Conservation (phyloP, 2,329 filamentous ascomycete genomes). For the Botrytis paeoniae region DNA sequence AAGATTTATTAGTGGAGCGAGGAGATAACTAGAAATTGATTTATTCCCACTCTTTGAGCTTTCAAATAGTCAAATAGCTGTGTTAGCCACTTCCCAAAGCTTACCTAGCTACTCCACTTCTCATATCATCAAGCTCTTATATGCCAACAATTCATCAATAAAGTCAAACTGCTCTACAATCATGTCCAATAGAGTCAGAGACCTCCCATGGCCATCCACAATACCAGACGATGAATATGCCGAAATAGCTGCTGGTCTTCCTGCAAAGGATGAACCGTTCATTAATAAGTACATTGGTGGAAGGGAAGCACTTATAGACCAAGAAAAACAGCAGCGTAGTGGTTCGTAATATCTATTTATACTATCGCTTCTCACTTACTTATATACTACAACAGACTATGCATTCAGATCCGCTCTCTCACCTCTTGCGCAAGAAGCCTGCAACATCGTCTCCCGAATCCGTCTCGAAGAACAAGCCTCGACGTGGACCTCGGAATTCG, state of each 20-base stretch:
- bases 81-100: neutral
- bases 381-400: constrained; percentile 49
- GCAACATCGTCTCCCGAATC: constrained; percentile 75
- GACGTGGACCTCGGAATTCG: constrained; percentile 72
- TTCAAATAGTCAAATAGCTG: neutral
- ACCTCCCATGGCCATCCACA: constrained; percentile 34
- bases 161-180: constrained; percentile 13
- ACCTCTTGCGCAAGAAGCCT: constrained; percentile 73
- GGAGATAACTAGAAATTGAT: neutral
- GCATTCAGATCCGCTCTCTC: constrained; percentile 73
- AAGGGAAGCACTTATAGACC: constrained; percentile 68
- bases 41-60: neutral
- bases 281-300: constrained; percentile 78
- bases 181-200: constrained; percentile 30
- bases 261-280: constrained; percentile 64
- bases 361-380: constrained; percentile 29
- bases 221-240: constrained; percentile 55
- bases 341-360: constrained; percentile 48
- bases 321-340: constrained; percentile 80
- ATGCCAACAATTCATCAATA: neutral
- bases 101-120: neutral
- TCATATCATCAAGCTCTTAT: neutral
- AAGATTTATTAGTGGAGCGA: neutral
- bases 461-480: constrained; percentile 71
- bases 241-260: constrained; percentile 55